Conservation (phyloP, 2,329 filamentous ascomycete species). For the Alternaria infectoria region DNA sequence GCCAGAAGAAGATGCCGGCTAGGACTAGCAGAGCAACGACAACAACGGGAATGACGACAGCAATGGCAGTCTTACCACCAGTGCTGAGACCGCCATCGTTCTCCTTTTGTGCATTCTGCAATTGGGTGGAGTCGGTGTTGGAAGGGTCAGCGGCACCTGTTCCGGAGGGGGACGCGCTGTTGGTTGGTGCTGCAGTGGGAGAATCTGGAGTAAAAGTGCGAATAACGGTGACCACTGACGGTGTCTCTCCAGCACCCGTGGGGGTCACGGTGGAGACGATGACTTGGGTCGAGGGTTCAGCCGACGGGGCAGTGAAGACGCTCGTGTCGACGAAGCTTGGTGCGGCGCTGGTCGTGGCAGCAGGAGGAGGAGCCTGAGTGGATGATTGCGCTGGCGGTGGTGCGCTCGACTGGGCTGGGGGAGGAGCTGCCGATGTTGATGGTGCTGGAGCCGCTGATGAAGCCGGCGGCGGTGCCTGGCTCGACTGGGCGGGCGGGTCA, state of each 20-base stretch:
- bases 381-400: slow-evolving; percentile 16
- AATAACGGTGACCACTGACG: slow-evolving; percentile 24
- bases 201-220: slow-evolving; percentile 17
- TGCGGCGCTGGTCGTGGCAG: neutral
- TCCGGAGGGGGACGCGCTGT: neutral
- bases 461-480: neutral
- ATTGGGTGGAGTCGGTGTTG: slow-evolving; percentile 15
- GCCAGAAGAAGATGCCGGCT: slow-evolving; percentile 82
- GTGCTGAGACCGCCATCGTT: slow-evolving; percentile 57
- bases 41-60: slow-evolving; percentile 91
- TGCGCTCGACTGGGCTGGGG: slow-evolving; percentile 16
- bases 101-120: slow-evolving; percentile 19
- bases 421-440: slow-evolving; percentile 14
- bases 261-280: slow-evolving; percentile 30
- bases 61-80: slow-evolving; percentile 82
- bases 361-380: slow-evolving; percentile 1
- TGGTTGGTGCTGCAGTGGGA: slow-evolving; percentile 9
- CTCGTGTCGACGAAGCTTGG: slow-evolving; percentile 17
- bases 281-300: slow-evolving; percentile 25
- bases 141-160: slow-evolving; percentile 11
- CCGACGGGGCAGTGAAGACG: slow-evolving; percentile 33
- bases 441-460: slow-evolving; percentile 6
- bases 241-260: slow-evolving; percentile 25
- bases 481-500: slow-evolving; percentile 15
- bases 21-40: slow-evolving; percentile 82